Conservation (phyloP, 1,284 basidiomycete genomes). For the Ceratorhiza oryzae-sativae region DNA sequence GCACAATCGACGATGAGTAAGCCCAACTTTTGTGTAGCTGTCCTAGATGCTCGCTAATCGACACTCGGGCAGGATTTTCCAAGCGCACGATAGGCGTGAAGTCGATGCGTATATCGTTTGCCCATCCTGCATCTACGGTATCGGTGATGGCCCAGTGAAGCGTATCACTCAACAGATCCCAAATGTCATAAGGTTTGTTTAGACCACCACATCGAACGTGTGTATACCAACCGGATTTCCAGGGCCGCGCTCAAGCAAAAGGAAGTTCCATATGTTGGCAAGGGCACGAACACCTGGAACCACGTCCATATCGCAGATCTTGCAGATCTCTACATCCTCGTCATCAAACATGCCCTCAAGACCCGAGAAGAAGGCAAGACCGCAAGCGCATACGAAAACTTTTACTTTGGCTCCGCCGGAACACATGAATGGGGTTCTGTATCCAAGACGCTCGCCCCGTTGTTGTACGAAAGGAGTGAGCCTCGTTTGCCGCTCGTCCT, state of each 20-base stretch:
- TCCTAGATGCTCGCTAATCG: conserved; percentile 47
- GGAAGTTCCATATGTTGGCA: conserved; percentile 49
- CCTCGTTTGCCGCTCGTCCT: neutral
- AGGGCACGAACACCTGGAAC: conserved; percentile 49
- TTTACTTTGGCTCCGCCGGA: conserved; percentile 40
- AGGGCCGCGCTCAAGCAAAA: conserved; percentile 49
- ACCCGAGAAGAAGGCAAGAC: neutral
- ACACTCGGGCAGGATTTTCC: conserved; percentile 48
- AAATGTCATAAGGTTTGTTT: conserved; percentile 45
- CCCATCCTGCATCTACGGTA: conserved; percentile 53
- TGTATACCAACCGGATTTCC: conserved; percentile 42
- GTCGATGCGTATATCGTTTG: conserved; percentile 52
- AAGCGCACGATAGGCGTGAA: conserved; percentile 48
- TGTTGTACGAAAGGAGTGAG: conserved; percentile 36
- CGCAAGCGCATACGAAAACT: conserved; percentile 36
- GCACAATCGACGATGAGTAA: conserved; percentile 46
- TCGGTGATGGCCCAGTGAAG: conserved; percentile 47
- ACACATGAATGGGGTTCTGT: conserved; percentile 34
- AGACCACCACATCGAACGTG: neutral
- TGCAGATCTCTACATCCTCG: conserved; percentile 44
- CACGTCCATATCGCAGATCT: conserved; percentile 45
- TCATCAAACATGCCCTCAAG: conserved; percentile 43
- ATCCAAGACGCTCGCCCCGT: conserved; percentile 26
- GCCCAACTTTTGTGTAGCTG: conserved; percentile 42
- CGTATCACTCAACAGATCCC: conserved; percentile 19